Evolutionary conservation across 2,329 filamentous ascomycete species (phyloP), one percentile per base, ranked within the genome.

Genomic region (Fusarium globosum): DNA sequence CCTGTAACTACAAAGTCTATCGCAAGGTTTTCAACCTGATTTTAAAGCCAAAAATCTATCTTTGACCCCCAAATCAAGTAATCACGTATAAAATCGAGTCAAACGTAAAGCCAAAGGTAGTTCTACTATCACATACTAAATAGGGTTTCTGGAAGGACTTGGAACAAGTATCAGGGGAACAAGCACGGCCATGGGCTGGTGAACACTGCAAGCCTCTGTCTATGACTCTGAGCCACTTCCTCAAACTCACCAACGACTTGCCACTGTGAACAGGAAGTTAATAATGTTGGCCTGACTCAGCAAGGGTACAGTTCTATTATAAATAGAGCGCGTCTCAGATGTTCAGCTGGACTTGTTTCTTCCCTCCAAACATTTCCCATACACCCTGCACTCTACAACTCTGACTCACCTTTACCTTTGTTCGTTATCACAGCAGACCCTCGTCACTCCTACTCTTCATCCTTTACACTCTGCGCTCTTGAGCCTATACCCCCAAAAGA

Each of bases 51-150:
- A 49, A 49, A n/a, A 13, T 21, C 2, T 30, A n/a, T 30, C 7
- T 4, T 21, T 8, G 5, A 18, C 3, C 21, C 28, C 13, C 14
- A 9, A 33, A 30, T n/a, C 46, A 49, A 49, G 20, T 6, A 11
- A 3, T 15, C 10, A 3, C 1, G 7, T 16, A 16, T n/a, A 20
- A 11, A 8, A 6, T 5, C 6, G 1, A 49, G 10, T 12, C 0
- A 16, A n/a, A 9, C 14, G 10, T 12, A 30, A 16, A 4, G 20
- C 0, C 2, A 49, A 30, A n/a, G 20, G 1, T 6, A n/a, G 28
- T 16, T n/a, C 14, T 16, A 15, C 1, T 7, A 3, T 18, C 7
- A 18, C 4, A n/a, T n/a, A 6, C 4, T 0, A n/a, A 30, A 30
- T 30, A n/a, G 4, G 7, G 6, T n/a, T 30, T 30, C 20, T 30